These are phyloP conservation scores for Lantana camara DNA, from an alignment of 257 asterid species.

Conservation along the genomic window DNA sequence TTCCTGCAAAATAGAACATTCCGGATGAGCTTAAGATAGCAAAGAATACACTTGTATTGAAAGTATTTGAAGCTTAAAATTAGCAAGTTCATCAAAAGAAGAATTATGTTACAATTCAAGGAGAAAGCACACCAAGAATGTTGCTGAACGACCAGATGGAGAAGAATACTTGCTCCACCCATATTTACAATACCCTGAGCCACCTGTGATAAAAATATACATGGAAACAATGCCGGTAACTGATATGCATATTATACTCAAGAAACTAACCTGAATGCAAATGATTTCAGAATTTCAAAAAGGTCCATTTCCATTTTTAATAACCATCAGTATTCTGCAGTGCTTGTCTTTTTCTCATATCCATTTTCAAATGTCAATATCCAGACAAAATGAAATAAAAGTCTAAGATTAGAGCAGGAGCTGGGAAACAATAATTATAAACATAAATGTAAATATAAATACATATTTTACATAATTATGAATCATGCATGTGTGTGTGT, in stretches of 20 bases:
- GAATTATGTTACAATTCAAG: slow-evolving; percentile 16
- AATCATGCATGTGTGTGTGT: too few species aligned
- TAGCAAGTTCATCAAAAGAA: slow-evolving; percentile 21
- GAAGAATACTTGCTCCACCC: slow-evolving; percentile 95
- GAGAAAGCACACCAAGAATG: slow-evolving; percentile 72
- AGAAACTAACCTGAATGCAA: slow-evolving; percentile 14
- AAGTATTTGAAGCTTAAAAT: slow-evolving; percentile 30
- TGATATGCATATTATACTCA: slow-evolving; percentile 1
- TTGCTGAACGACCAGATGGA: slow-evolving; percentile 97
- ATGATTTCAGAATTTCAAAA: slow-evolving; percentile 8
- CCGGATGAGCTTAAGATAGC: slow-evolving; percentile 16
- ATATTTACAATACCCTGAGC: slow-evolving; percentile 95
- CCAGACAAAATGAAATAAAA: neutral
- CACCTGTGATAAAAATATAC: slow-evolving; percentile 50
- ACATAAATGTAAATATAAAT: neutral
- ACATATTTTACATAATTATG: too few species aligned
- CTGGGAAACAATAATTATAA: neutral
- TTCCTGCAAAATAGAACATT: slow-evolving; percentile 55
- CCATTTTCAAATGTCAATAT: slow-evolving; percentile 10
- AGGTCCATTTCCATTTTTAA: neutral
- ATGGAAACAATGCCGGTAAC: slow-evolving; percentile 11
- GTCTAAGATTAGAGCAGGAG: neutral
- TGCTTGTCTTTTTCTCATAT: slow-evolving; percentile 13
- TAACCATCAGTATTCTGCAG: slow-evolving; percentile 5
- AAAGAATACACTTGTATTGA: slow-evolving; percentile 14